Conservation (phyloP, 495 filamentous ascomycete genomes). For the Massariosphaeria phaeospora region DNA sequence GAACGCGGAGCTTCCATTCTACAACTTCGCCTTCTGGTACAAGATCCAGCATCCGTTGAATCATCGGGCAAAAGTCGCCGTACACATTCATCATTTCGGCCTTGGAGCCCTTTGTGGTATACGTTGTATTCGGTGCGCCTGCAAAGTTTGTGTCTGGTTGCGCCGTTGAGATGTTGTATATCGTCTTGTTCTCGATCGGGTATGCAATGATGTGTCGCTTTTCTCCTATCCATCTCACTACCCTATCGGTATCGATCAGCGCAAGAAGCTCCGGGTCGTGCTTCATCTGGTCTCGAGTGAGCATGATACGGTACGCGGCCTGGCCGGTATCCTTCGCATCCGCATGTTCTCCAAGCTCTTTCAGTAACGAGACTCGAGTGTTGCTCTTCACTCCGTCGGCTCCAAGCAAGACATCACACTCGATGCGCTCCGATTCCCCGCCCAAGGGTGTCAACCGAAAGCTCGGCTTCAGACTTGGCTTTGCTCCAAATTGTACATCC, state of each 20-base stretch:
- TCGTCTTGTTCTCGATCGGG: conserved; percentile 64
- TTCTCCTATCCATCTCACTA: conserved; percentile 73
- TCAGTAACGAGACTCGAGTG: conserved; percentile 52
- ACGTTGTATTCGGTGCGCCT: conserved; percentile 65
- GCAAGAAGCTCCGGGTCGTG: conserved; percentile 62
- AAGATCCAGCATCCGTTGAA: conserved; percentile 68
- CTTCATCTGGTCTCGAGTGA: conserved; percentile 61
- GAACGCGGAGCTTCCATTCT: conserved; percentile 72
- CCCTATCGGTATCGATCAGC: conserved; percentile 61
- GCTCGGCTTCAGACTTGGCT: conserved; percentile 51
- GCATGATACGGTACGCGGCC: conserved; percentile 83
- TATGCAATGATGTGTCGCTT: conserved; percentile 81
- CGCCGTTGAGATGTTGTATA: conserved; percentile 73
- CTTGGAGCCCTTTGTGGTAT: conserved; percentile 70
- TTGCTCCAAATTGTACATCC: conserved; percentile 49
- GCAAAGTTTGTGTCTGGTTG: conserved; percentile 73
- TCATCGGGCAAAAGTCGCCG: conserved; percentile 64
- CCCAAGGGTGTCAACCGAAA: conserved; percentile 57
- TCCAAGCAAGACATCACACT: conserved; percentile 65
- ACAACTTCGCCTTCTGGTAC: conserved; percentile 76
- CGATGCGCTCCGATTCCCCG: conserved; percentile 49
- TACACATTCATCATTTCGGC: conserved; percentile 61
- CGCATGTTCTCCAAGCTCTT: conserved; percentile 49
- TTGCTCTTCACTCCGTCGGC: conserved; percentile 69
- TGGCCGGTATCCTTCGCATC: conserved; percentile 67